Evolutionary conservation across 805 yeast species (phyloP).

Genomic region (Ogataea neopini): DNA sequence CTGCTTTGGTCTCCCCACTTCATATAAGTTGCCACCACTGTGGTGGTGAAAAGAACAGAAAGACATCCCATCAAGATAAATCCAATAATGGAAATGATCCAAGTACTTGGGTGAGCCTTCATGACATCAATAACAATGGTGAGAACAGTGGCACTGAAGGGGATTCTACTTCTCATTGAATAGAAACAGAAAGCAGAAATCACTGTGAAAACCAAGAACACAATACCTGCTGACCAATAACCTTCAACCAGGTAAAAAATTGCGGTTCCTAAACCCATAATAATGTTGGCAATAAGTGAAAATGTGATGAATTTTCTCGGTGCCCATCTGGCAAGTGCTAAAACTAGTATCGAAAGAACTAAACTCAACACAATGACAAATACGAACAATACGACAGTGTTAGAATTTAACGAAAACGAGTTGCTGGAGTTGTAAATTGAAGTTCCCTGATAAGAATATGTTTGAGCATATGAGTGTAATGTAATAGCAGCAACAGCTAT

Average conservation of each 20-base stretch:
- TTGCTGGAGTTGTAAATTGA: constrained; percentile 56
- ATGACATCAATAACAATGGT: constrained; percentile 65
- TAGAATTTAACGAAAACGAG: constrained; percentile 69
- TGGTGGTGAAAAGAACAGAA: constrained; percentile 62
- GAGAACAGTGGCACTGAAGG: constrained; percentile 31
- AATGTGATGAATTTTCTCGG: constrained; percentile 68
- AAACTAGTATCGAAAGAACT: constrained; percentile 55
- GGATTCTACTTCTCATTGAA: constrained; percentile 26
- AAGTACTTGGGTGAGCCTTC: constrained; percentile 65
- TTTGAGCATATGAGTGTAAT: constrained; percentile 59
- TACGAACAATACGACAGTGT: constrained; percentile 68
- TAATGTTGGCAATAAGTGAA: constrained; percentile 66
- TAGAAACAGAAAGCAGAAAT: constrained; percentile 21
- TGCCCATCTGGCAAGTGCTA: constrained; percentile 59
- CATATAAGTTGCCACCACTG: constrained; percentile 74
- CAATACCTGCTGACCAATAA: constrained; percentile 79
- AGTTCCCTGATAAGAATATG: constrained; percentile 57
- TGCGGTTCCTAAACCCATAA: constrained; percentile 73
- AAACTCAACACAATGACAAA: constrained; percentile 64
- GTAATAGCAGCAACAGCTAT: constrained; percentile 69
- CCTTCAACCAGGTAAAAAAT: constrained; percentile 66
- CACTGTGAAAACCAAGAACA: constrained; percentile 37
- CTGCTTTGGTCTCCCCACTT: constrained; percentile 50
- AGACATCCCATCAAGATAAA: constrained; percentile 62
- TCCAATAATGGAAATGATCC: constrained; percentile 41